Percentiles rank a stretch among this genome's conserved stretches.
Evolutionary conservation across 345 rosid genomes (phyloP).

Genomic region (Zanthoxylum bungeanum): DNA sequence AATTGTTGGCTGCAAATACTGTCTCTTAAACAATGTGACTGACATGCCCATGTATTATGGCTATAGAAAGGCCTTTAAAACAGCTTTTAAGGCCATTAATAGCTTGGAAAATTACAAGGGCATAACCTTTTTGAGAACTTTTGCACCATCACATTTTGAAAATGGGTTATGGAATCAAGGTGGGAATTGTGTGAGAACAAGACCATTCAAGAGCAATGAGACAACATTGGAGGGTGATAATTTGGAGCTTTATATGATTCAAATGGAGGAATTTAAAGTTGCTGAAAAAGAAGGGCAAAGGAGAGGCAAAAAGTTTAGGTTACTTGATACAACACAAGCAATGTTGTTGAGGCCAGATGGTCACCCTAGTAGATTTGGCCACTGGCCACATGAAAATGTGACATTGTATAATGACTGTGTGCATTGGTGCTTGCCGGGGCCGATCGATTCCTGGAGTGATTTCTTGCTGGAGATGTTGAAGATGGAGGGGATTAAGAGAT

Average conservation of each 20-base stretch:
- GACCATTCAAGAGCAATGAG: constrained; percentile 57
- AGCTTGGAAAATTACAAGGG: constrained; percentile 53
- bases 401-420: constrained; percentile 75
- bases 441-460: constrained; percentile 77
- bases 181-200: constrained; percentile 59
- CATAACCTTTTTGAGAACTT: constrained; percentile 55
- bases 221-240: constrained; percentile 41
- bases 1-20: constrained; percentile 59
- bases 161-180: constrained; percentile 82
- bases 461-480: constrained; percentile 80
- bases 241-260: constrained; percentile 58
- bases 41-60: constrained; percentile 64
- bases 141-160: constrained; percentile 79
- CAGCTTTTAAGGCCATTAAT: constrained; percentile 62
- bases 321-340: constrained; percentile 60
- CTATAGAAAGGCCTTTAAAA: constrained; percentile 57
- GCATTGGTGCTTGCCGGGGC: constrained; percentile 96
- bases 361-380: constrained; percentile 77
- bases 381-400: constrained; percentile 61
- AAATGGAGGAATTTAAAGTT: constrained; percentile 62
- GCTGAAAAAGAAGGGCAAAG: constrained; percentile 55
- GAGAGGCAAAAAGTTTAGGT: constrained; percentile 50
- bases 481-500: constrained; percentile 52
- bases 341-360: constrained; percentile 73
- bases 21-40: constrained; percentile 46